phyloP scores from a whole-genome alignment of 768 basidiomycete species.

The Neoboletus magnificus region DNA sequence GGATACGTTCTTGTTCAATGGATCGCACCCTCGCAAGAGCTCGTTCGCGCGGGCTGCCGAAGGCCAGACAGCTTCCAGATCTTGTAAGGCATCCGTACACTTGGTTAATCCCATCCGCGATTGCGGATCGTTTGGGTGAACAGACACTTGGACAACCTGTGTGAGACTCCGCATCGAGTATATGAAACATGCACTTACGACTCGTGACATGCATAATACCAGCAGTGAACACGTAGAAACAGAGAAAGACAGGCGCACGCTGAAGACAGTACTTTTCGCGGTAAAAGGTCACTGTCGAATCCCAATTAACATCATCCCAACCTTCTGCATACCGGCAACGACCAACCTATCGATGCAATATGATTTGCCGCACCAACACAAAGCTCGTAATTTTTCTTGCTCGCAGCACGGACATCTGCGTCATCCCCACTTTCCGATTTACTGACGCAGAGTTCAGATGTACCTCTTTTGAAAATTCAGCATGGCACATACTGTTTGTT shows the following conservation, averaged over 20 bases:
- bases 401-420: constrained; percentile 47
- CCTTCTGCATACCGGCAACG: background rate
- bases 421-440: constrained; percentile 47
- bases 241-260: constrained; percentile 64
- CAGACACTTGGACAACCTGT: constrained; percentile 45
- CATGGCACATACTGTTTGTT: constrained; percentile 38
- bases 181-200: constrained; percentile 42
- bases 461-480: background rate
- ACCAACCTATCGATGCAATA: constrained; percentile 64
- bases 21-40: constrained; percentile 63
- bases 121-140: constrained; percentile 66
- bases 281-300: constrained; percentile 50
- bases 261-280: constrained; percentile 59
- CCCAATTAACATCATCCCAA: background rate
- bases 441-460: constrained; percentile 8
- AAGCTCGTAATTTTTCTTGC: constrained; percentile 66
- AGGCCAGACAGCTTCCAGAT: constrained; percentile 73
- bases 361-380: constrained; percentile 78
- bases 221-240: constrained; percentile 78
- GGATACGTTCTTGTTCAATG: constrained; percentile 12
- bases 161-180: background rate
- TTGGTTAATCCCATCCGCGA: constrained; percentile 58
- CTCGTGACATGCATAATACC: constrained; percentile 76
- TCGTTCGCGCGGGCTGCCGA: constrained; percentile 71
- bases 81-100: constrained; percentile 63